Evolutionary conservation across 2,329 filamentous ascomycete genomes (phyloP).

Genomic region (Cordyceps cateniannulata): DNA sequence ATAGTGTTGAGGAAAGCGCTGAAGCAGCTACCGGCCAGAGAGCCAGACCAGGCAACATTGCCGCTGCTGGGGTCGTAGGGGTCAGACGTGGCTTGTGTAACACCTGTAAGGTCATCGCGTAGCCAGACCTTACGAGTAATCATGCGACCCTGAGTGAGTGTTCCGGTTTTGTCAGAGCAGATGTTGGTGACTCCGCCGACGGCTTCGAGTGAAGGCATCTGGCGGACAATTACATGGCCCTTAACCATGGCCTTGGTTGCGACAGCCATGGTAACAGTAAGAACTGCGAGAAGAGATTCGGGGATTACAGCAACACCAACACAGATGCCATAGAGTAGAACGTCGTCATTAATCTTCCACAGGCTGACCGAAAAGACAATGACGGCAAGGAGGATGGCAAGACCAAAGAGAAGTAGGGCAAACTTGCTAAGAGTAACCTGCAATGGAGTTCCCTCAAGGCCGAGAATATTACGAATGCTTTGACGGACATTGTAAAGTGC

Average conservation of each 20-base stretch:
- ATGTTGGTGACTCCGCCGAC: conserved; percentile 65
- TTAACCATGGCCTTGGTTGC: conserved; percentile 59
- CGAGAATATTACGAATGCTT: conserved; percentile 49
- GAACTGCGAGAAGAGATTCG: conserved; percentile 60
- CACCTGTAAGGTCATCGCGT: conserved; percentile 44
- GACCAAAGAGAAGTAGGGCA: conserved; percentile 70
- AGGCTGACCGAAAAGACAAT: conserved; percentile 55
- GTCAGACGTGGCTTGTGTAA: conserved; percentile 48
- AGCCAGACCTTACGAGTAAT: conserved; percentile 58
- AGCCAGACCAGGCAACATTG: conserved; percentile 38
- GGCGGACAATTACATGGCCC: conserved; percentile 59
- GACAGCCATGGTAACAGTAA: conserved; percentile 66
- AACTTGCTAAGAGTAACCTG: conserved; percentile 83
- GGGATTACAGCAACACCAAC: conserved; percentile 59
- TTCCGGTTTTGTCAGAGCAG: conserved; percentile 66
- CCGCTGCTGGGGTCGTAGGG: conserved; percentile 57
- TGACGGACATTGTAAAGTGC: conserved; percentile 37
- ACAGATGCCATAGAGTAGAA: conserved; percentile 55
- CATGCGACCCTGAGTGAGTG: conserved; percentile 61
- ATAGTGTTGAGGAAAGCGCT: conserved; percentile 46
- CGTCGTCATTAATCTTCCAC: conserved; percentile 48
- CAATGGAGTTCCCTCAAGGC: conserved; percentile 70
- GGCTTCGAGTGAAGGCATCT: conserved; percentile 58
- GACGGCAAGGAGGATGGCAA: conserved; percentile 56
- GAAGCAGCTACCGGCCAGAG: conserved; percentile 34